Conservation (phyloP, 2,329 filamentous ascomycete genomes). For the Xenoacremonium recifei region DNA sequence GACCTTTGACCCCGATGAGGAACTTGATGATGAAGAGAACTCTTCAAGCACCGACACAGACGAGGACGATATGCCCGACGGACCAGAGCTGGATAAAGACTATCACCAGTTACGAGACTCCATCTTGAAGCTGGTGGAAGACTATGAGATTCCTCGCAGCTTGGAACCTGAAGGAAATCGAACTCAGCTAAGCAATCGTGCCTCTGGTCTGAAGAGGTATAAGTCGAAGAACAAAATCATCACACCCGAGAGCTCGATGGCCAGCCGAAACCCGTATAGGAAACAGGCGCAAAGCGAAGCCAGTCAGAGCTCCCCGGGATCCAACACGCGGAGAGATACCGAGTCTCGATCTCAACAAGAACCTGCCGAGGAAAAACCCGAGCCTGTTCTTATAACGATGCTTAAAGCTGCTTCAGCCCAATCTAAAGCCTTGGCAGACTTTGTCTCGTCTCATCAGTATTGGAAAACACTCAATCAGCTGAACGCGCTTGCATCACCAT, state of each 20-base stretch:
- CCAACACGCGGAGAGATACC: slow-evolving; percentile 7
- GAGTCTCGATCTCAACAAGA: slow-evolving; percentile 8
- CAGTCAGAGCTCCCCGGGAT: slow-evolving; percentile 6
- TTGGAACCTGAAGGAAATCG: slow-evolving; percentile 58
- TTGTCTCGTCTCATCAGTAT: slow-evolving; percentile 79
- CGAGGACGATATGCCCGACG: slow-evolving; percentile 59
- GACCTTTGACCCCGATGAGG: slow-evolving; percentile 68
- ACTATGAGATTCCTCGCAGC: slow-evolving; percentile 75
- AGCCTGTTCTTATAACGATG: slow-evolving; percentile 66
- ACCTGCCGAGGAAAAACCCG: slow-evolving; percentile 38
- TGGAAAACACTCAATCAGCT: slow-evolving; percentile 80
- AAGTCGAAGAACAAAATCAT: slow-evolving; percentile 59
- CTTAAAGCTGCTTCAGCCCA: slow-evolving; percentile 73
- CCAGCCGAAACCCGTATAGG: slow-evolving; percentile 60
- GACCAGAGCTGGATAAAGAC: slow-evolving; percentile 69
- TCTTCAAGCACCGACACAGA: slow-evolving; percentile 61
- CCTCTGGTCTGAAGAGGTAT: slow-evolving; percentile 59
- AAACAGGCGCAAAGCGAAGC: slow-evolving; percentile 25
- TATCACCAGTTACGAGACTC: slow-evolving; percentile 80
- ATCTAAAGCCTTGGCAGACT: slow-evolving; percentile 77
- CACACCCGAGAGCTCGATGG: slow-evolving; percentile 48
- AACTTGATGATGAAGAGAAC: slow-evolving; percentile 63
- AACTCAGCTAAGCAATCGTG: slow-evolving; percentile 70
- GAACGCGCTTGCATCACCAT: slow-evolving; percentile 58
- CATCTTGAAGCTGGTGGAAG: slow-evolving; percentile 76